phyloP scores from a whole-genome alignment of 2,329 filamentous ascomycete species.

The Akanthomyces muscarius region DNA sequence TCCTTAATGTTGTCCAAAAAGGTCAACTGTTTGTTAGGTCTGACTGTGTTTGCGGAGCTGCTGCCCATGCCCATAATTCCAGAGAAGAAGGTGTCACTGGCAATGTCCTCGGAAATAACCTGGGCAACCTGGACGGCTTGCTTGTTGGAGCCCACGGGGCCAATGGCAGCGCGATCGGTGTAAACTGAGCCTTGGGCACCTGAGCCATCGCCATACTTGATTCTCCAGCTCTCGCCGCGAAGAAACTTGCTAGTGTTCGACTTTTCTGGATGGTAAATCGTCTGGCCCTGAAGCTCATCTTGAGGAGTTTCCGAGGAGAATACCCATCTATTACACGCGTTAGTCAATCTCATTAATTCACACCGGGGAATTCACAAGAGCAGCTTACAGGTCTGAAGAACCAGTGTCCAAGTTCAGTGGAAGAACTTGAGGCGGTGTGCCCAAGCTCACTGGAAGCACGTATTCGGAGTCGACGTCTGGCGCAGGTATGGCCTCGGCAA shows the following conservation, averaged over 20 bases:
- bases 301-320: conserved; percentile 56
- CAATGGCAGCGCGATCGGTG: conserved; percentile 60
- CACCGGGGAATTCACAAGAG: too few relatives aligned
- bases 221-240: conserved; percentile 46
- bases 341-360: conserved; percentile 5
- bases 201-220: conserved; percentile 63
- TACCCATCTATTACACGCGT: conserved; percentile 58
- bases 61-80: conserved; percentile 35
- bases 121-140: conserved; percentile 65
- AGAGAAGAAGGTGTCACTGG: conserved; percentile 32
- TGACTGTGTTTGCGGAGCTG: conserved; percentile 32
- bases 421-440: conserved; percentile 52
- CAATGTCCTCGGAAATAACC: conserved; percentile 46
- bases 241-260: conserved; percentile 42
- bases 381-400: conserved; percentile 45
- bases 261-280: conserved; percentile 50
- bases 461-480: conserved; percentile 49
- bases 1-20: conserved; percentile 34
- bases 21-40: conserved; percentile 30
- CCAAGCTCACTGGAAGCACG: conserved; percentile 59
- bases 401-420: conserved; percentile 68
- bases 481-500: conserved; percentile 25
- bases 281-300: conserved; percentile 47
- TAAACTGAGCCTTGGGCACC: conserved; percentile 62
- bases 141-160: conserved; percentile 51